phyloP scores from a whole-genome alignment of 345 rosid genomes.

The Brassica incana region DNA sequence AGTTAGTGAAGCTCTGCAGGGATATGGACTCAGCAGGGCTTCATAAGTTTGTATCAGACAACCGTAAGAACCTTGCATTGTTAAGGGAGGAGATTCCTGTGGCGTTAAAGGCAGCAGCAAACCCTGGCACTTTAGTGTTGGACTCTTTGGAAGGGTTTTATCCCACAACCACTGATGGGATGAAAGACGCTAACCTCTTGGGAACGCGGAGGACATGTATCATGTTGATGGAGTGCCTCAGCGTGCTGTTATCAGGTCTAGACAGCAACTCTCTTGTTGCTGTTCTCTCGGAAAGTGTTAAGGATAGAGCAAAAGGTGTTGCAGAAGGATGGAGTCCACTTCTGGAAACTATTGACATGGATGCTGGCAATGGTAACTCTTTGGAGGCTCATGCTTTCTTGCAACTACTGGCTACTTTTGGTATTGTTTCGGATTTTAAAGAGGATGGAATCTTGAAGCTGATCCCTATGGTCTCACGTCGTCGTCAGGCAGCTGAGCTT shows the following conservation, averaged over 20 bases:
- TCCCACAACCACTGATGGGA: constrained; percentile 61
- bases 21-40: constrained; percentile 90
- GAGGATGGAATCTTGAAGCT: constrained; percentile 72
- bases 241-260: constrained; percentile 57
- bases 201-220: constrained; percentile 95
- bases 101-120: constrained; percentile 72
- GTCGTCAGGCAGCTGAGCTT: constrained; percentile 94
- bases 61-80: constrained; percentile 91
- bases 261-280: constrained; percentile 48
- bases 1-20: constrained; percentile 68
- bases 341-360: constrained; percentile 74
- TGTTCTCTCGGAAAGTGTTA: constrained; percentile 64
- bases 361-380: constrained; percentile 90
- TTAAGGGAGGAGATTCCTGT: constrained; percentile 86
- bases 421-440: constrained; percentile 74
- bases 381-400: constrained; percentile 99
- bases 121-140: constrained; percentile 76
- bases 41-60: constrained; percentile 92
- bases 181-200: constrained; percentile 81
- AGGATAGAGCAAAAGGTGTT: constrained; percentile 71
- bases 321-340: constrained; percentile 91
- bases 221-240: constrained; percentile 98
- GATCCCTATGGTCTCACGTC: constrained; percentile 97
- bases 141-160: constrained; percentile 85
- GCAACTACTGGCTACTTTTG: constrained; percentile 93